phyloP scores from a whole-genome alignment of 2,329 filamentous ascomycete genomes.

The Phyllosticta citrichinensis region DNA sequence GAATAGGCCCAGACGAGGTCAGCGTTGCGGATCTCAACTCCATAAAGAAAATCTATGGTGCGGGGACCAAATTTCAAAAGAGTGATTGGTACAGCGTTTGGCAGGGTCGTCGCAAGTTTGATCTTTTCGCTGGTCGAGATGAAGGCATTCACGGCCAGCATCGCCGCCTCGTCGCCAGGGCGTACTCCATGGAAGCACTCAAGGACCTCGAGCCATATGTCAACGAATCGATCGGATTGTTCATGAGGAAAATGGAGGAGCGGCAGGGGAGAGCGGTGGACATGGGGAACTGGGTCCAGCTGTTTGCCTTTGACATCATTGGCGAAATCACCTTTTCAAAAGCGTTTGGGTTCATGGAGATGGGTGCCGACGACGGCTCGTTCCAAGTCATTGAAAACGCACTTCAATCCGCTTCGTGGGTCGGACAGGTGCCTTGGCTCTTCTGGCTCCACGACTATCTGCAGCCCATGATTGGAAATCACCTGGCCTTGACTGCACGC shows the following conservation, averaged over 20 bases:
- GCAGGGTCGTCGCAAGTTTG: slow-evolving; percentile 30
- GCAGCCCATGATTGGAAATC: slow-evolving; percentile 28
- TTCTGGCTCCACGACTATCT: slow-evolving; percentile 27
- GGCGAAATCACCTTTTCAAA: slow-evolving; percentile 32
- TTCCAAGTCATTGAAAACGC: slow-evolving; percentile 25
- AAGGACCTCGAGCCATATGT: slow-evolving; percentile 31
- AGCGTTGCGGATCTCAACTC: slow-evolving; percentile 6
- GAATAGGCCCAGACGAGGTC: slow-evolving; percentile 8
- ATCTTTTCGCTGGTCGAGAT: slow-evolving; percentile 31
- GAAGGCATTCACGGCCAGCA: slow-evolving; percentile 27
- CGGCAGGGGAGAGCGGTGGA: slow-evolving; percentile 19
- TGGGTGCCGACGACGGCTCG: slow-evolving; percentile 23
- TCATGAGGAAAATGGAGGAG: slow-evolving; percentile 24
- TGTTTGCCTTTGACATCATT: slow-evolving; percentile 35
- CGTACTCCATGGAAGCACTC: slow-evolving; percentile 29
- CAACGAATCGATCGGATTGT: slow-evolving; percentile 26
- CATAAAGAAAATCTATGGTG: slow-evolving; percentile 20
- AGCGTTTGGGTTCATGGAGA: slow-evolving; percentile 28
- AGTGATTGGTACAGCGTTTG: slow-evolving; percentile 31
- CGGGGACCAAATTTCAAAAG: slow-evolving; percentile 34
- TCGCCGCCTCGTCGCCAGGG: slow-evolving; percentile 23
- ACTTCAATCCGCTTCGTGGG: slow-evolving; percentile 25
- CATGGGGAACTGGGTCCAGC: slow-evolving; percentile 30
- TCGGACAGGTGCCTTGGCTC: slow-evolving; percentile 29
- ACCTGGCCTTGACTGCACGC: slow-evolving; percentile 24